Evolutionary conservation across 2,329 filamentous ascomycete species (phyloP).

Genomic region (Passalora sequoiae): DNA sequence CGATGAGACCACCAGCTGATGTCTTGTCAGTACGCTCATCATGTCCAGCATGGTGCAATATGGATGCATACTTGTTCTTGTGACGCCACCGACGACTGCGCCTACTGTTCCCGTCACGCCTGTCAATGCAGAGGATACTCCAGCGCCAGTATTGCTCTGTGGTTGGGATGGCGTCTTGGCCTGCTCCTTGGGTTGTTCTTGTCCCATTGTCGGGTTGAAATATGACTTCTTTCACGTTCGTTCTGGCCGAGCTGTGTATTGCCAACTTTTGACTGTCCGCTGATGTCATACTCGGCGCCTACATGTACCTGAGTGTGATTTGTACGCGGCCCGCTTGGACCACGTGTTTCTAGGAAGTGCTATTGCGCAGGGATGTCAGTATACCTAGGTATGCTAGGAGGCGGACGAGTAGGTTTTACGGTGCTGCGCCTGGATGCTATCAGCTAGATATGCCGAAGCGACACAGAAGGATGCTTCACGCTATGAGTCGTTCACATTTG

Average conservation of each 20-base stretch:
- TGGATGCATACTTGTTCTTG: conserved; percentile 3
- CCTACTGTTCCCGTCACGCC: conserved; percentile 10
- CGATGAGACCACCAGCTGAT: conserved; percentile 49
- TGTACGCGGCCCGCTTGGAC: background rate
- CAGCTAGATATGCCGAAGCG: too few species aligned
- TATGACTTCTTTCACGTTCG: too few species aligned
- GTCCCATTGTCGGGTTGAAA: background rate
- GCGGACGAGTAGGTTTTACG: too few species aligned
- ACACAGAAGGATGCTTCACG: too few species aligned
- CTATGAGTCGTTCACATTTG: too few species aligned
- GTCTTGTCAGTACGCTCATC: conserved; percentile 1
- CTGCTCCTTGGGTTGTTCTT: background rate
- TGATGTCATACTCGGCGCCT: background rate
- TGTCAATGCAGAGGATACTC: background rate
- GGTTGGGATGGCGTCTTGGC: background rate
- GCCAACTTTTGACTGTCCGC: background rate
- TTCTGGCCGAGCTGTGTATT: too few species aligned
- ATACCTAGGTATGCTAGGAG: too few species aligned
- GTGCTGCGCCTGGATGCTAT: too few species aligned
- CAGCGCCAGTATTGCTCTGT: background rate
- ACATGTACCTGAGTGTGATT: background rate
- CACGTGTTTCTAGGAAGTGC: too few species aligned
- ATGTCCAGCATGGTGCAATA: background rate
- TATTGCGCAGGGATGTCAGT: too few species aligned
- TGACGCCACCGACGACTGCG: conserved; percentile 8